Evolutionary conservation across 2,329 filamentous ascomycete genomes (phyloP).

Genomic region (Botrytis squamosa): DNA sequence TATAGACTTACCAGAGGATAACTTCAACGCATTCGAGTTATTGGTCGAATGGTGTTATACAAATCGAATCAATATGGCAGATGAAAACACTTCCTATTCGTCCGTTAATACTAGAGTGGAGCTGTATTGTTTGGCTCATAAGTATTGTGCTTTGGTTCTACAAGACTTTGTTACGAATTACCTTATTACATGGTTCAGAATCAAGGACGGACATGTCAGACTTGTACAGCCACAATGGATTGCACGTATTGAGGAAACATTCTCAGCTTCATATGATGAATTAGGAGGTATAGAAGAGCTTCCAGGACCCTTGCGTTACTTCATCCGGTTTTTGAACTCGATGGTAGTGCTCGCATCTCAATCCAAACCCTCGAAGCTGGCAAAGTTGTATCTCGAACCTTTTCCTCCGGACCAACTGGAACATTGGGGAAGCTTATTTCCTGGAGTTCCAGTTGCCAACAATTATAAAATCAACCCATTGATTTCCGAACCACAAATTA

Average conservation of each 20-base stretch:
- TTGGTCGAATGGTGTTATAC: slow-evolving; percentile 13
- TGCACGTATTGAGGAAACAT: neutral
- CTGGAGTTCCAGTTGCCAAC: neutral
- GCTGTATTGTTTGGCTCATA: slow-evolving; percentile 3
- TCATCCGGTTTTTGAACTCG: neutral
- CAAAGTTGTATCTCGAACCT: neutral
- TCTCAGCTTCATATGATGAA: neutral
- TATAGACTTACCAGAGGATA: slow-evolving; percentile 21
- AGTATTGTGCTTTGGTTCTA: neutral
- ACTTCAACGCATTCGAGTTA: slow-evolving; percentile 18
- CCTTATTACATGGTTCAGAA: neutral
- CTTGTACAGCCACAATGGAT: neutral
- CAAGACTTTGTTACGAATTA: slow-evolving; percentile 7
- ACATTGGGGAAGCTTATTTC: neutral
- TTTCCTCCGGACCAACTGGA: neutral
- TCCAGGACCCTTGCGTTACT: neutral
- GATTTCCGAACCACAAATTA: neutral
- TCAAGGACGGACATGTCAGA: neutral
- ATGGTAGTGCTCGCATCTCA: neutral
- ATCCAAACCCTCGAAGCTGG: neutral
- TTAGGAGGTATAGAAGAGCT: neutral
- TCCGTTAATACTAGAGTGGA: neutral
- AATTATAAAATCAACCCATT: neutral
- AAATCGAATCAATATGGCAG: neutral
- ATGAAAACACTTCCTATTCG: neutral